Evolutionary conservation across 1,284 basidiomycete genomes (phyloP), one percentile per base, ranked within the genome.

Genomic region (Lentinula novae-zelandiae): DNA sequence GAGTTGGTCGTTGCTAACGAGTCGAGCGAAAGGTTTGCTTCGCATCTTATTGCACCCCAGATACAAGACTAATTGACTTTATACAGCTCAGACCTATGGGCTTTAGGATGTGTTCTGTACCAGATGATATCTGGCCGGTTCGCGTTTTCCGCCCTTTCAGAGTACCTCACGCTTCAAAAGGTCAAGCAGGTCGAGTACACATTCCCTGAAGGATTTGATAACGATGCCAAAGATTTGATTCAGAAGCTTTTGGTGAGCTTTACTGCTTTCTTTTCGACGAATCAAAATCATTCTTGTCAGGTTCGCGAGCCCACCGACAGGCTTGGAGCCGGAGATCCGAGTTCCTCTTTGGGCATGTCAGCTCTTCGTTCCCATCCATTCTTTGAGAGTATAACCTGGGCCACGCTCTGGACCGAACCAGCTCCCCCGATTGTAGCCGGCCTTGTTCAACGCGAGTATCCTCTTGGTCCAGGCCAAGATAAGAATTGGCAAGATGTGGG

Each of bases 81-180:
- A n/a, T 55, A 69, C 70, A 94, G 95, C 61, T 93, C 93, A 53
- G 96, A 99, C 74, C 83, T 97, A n/a, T 99, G 97, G 97, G 93
- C 96, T 15, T 79, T 98, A 15, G 97, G 96, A 1, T 98, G 96
- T 74, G 93, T 98, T 59, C 76, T 99, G 39, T 98, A 92, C 76
- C 96, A 98, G 73, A 96, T 98, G 89, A 90, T 98, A 40, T 91
- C 95, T 62, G 95, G 95, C 44, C 85, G 84, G 60, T 95, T 95
- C 62, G 93, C 96, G 2, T 99, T 99, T 75, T 86, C 90, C 63
- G 90, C 89, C 36, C 80, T 95, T 12, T 89, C 90, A 1, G 92
- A 96, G 60, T 94, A 95, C 65, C 83, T 92, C 54, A 92, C 86
- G 27, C 89, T 87, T 84, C 85, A 91, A 68, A 89, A 90, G 73